These are phyloP conservation scores for Xenosphaeropsis pyriputrescens DNA, from an alignment of 2,329 filamentous ascomycete species.

Conservation along the genomic window DNA sequence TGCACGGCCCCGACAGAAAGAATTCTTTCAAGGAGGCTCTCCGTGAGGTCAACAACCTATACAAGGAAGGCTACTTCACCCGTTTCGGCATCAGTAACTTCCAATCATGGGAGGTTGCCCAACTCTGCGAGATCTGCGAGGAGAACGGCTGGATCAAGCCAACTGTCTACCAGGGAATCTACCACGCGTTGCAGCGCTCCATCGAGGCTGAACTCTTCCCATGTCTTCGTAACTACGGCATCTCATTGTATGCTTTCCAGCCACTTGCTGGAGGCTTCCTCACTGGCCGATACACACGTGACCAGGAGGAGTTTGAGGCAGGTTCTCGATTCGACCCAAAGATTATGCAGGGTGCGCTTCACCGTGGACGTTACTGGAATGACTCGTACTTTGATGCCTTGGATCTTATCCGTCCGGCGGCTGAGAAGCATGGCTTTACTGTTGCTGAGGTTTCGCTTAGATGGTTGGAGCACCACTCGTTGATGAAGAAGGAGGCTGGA, in stretches of 20 bases:
- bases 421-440: slow-evolving; percentile 44
- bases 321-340: slow-evolving; percentile 24
- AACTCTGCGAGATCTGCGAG: slow-evolving; percentile 11
- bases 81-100: slow-evolving; percentile 30
- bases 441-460: slow-evolving; percentile 62
- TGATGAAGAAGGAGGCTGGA: slow-evolving; percentile 32
- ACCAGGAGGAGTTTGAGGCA: slow-evolving; percentile 12
- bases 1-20: slow-evolving; percentile 32
- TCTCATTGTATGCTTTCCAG: slow-evolving; percentile 40
- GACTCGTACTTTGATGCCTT: slow-evolving; percentile 27
- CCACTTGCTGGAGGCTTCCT: slow-evolving; percentile 25
- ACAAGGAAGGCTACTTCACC: slow-evolving; percentile 28
- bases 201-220: slow-evolving; percentile 47
- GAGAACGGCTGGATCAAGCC: slow-evolving; percentile 14
- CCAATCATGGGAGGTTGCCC: slow-evolving; percentile 27
- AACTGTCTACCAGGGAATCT: slow-evolving; percentile 15
- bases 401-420: slow-evolving; percentile 20
- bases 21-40: slow-evolving; percentile 29
- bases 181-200: slow-evolving; percentile 18
- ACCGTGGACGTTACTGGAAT: slow-evolving; percentile 24
- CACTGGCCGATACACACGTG: slow-evolving; percentile 18
- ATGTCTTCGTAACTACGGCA: slow-evolving; percentile 38
- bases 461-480: slow-evolving; percentile 59
- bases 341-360: slow-evolving; percentile 21
- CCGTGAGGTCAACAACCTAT: slow-evolving; percentile 27